Evolutionary conservation across 2,329 filamentous ascomycete species (phyloP).

Genomic region (Hansfordia pulvinata): DNA sequence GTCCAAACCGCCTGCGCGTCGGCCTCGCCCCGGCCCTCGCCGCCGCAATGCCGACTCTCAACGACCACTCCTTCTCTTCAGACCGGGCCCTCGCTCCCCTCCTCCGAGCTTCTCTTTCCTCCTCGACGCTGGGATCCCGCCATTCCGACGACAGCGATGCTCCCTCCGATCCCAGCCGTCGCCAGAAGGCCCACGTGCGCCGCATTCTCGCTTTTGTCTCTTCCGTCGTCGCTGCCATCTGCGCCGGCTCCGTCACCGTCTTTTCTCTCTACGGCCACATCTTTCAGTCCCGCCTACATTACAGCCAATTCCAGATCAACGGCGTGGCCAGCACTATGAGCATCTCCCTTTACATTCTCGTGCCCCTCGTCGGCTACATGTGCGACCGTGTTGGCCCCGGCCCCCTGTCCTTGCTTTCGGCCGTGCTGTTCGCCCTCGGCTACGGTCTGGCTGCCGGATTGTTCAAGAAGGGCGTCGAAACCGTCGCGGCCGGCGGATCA

Average conservation of each 20-base stretch:
- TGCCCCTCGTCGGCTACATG: slow-evolving; percentile 76
- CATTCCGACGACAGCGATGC: slow-evolving; percentile 16
- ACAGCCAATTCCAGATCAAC: slow-evolving; percentile 88
- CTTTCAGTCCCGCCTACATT: slow-evolving; percentile 75
- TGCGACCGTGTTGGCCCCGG: slow-evolving; percentile 82
- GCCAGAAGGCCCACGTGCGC: slow-evolving; percentile 11
- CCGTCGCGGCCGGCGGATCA: slow-evolving; percentile 32
- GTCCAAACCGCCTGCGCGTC: no score
- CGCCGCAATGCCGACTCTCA: no score
- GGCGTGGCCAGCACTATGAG: slow-evolving; percentile 74
- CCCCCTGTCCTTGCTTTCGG: slow-evolving; percentile 60
- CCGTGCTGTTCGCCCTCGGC: slow-evolving; percentile 61
- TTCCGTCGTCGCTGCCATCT: slow-evolving; percentile 48
- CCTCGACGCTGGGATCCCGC: slow-evolving; percentile 13
- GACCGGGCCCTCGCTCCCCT: slow-evolving; percentile 12
- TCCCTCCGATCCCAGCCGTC: slow-evolving; percentile 7
- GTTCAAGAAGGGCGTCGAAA: slow-evolving; percentile 38
- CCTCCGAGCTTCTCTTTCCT: slow-evolving; percentile 11
- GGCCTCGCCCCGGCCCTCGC: no score
- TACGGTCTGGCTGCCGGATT: slow-evolving; percentile 74
- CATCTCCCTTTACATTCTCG: slow-evolving; percentile 82
- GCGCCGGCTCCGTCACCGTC: slow-evolving; percentile 81
- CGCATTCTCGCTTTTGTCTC: slow-evolving; percentile 36
- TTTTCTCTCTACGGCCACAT: slow-evolving; percentile 90
- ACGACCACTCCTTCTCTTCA: no score